Conservation (phyloP, 495 filamentous ascomycete genomes). For the Daldinia vernicosa region DNA sequence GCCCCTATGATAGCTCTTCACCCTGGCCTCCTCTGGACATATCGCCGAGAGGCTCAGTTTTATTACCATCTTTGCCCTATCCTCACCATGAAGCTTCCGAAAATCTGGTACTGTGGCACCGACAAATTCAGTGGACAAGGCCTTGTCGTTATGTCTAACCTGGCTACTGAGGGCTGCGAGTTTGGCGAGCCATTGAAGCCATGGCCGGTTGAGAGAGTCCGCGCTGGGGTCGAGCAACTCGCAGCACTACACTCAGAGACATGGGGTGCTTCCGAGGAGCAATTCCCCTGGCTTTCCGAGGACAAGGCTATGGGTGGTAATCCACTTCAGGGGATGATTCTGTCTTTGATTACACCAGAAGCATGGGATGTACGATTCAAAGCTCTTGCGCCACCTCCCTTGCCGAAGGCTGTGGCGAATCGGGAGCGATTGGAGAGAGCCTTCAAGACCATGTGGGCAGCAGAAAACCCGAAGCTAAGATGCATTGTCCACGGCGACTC, state of each 20-base stretch:
- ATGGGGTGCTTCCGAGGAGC: slow-evolving; percentile 18
- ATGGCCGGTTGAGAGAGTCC: slow-evolving; percentile 20
- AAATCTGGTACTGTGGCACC: slow-evolving; percentile 17
- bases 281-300: slow-evolving; percentile 16
- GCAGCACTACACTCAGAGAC: slow-evolving; percentile 16
- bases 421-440: slow-evolving; percentile 19
- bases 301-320: slow-evolving; percentile 16
- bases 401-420: slow-evolving; percentile 2
- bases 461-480: slow-evolving; percentile 15
- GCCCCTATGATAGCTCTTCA: slow-evolving; percentile 2
- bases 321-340: slow-evolving; percentile 20
- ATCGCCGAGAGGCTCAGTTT: slow-evolving; percentile 23
- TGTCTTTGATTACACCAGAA: background rate
- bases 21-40: slow-evolving; percentile 10
- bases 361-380: slow-evolving; percentile 20
- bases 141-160: slow-evolving; percentile 12
- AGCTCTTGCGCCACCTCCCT: slow-evolving; percentile 5
- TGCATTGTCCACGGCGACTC: slow-evolving; percentile 17
- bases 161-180: slow-evolving; percentile 1
- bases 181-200: slow-evolving; percentile 20
- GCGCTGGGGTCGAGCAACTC: slow-evolving; percentile 20
- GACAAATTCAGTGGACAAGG: slow-evolving; percentile 9
- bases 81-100: slow-evolving; percentile 17
- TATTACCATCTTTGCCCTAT: slow-evolving; percentile 11
- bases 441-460: slow-evolving; percentile 22